Base-by-base conservation (phyloP, 345 rosid genomes). In the Syzygium grande region DNA sequence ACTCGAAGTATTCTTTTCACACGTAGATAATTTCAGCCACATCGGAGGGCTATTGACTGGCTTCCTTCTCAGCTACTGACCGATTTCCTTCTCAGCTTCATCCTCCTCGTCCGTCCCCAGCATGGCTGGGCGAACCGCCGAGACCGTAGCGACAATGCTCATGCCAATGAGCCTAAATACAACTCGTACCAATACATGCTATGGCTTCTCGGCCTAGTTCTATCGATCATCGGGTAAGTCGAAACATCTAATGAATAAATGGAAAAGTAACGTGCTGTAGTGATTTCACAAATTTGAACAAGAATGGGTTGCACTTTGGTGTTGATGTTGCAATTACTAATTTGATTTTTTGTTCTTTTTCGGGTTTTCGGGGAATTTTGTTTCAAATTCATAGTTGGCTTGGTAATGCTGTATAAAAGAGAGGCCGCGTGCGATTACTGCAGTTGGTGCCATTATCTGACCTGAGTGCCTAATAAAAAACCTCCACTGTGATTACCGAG, bases 11-110 rank as follows among this genome's bases (percentile, higher is more conserved):
- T 93, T 97, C 43, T 9, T 17, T 17, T 98, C 99, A n/a, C 96
- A 92, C 84, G 96, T 95, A 22, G 97, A 95, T 89, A 95, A 95
- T 88, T 97, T 96, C n/a, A 93, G 97, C 16, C 97, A 95, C 84
- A 91, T 95, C 5, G 97, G 99, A 52, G 99, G 99, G 53, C 94
- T 97, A 88, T 84, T 94, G 25, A 91, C 97, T 5, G 98, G 98
- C 3, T 94, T 97, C 89, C 88, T 96, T n/a, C 95, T 95, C 0
- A 95, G 99, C 38, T 34, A 34, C 3, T 34, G 38, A 34, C 38
- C 38, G 38, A 34, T 3, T 34, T 34, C 38, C 38, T 34, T 34
- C 38, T 34, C 38, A 34, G 38, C 46, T 97, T 97, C 65, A 87
- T 95, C 46, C 89, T 97, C 30, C 89, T 97, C 65, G 92, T 95